Evolutionary conservation across 441 rosid species (phyloP).

Genomic region (Sinapis alba): DNA sequence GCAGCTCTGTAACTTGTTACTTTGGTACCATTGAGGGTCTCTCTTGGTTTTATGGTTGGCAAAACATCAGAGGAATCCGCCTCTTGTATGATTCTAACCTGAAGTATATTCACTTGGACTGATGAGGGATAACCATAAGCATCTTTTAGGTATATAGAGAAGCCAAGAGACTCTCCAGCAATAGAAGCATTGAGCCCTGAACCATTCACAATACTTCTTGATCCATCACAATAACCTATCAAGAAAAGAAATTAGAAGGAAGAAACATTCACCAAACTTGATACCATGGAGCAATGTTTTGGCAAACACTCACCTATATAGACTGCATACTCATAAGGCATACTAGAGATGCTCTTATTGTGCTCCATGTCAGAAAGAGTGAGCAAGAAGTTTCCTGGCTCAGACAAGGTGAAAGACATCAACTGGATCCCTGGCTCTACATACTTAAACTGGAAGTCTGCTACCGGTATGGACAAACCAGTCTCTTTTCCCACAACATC

Average conservation of each 20-base stretch:
- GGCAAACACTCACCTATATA: constrained; percentile 55
- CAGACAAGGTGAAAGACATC: constrained; percentile 65
- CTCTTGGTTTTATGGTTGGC: constrained; percentile 60
- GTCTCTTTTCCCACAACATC: constrained; percentile 68
- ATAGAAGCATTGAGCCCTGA: constrained; percentile 75
- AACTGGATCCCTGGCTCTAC: constrained; percentile 71
- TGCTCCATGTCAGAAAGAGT: constrained; percentile 73
- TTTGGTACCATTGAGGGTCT: constrained; percentile 51
- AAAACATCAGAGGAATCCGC: constrained; percentile 45
- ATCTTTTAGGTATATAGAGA: constrained; percentile 68
- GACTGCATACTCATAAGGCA: constrained; percentile 74
- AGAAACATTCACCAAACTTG: background rate
- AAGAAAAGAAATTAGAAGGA: constrained; percentile 9
- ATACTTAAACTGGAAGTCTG: constrained; percentile 69
- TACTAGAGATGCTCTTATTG: constrained; percentile 62
- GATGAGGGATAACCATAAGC: constrained; percentile 66
- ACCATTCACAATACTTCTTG: constrained; percentile 71
- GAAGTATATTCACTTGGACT: constrained; percentile 61
- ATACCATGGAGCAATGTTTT: background rate
- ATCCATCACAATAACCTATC: constrained; percentile 78
- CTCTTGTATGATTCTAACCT: constrained; percentile 54
- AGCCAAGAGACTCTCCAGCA: constrained; percentile 59
- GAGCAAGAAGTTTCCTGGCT: constrained; percentile 78
- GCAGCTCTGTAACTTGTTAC: background rate
- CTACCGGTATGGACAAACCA: constrained; percentile 71